Evolutionary conservation across 2,329 filamentous ascomycete genomes (phyloP), one percentile per base, ranked within the genome.

Genomic region (Aspergillus felis): DNA sequence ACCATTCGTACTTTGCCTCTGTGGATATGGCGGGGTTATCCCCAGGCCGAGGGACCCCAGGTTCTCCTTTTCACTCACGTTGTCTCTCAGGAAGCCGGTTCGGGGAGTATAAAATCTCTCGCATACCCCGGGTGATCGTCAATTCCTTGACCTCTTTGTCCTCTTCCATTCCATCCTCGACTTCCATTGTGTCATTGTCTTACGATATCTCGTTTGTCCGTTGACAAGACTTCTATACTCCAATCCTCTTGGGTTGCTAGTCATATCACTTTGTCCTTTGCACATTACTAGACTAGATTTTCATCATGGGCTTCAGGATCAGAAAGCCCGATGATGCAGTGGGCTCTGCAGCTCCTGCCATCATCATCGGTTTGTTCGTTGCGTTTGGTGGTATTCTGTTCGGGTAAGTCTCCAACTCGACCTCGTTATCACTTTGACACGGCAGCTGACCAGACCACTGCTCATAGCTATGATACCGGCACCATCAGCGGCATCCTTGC

Each of bases 351-450:
- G 68, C 73, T 64, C 79, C 79, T 48, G 79, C 79, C 53, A 81
- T 82, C 64, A 41, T 83, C 14, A 81, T 85, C 70, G 83, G 82
- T 64, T 77, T 81, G 51, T 85, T 85, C 62, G 82, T 82, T 32
- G 79, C 82, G 17, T 84, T 84, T 69, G 82, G 82, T 59, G 82
- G 82, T 66, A 79, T 84, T 58, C 78, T 84, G 63, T 84, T 84
- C 66, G 82, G 82, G 60, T 84, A 66, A 24, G 72, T 78, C 44
- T 72, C 32, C 28, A 4, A 29, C 28, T 38, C 32, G 14, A 14
- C 5, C 32, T 17, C 32, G 6, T 68, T 56, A 66, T n/a, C 1
- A 48, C 17, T 6, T 47, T 17, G 17, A 17, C 46, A 1, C 12
- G 4, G 1, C 29, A 42, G 10, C n/a, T 50, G 47, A 52, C 9